Percentiles rank a stretch among this genome's conserved stretches.
These are phyloP conservation scores for Diatrype stigma DNA, from an alignment of 2,329 filamentous ascomycete genomes.

Conservation along the genomic window DNA sequence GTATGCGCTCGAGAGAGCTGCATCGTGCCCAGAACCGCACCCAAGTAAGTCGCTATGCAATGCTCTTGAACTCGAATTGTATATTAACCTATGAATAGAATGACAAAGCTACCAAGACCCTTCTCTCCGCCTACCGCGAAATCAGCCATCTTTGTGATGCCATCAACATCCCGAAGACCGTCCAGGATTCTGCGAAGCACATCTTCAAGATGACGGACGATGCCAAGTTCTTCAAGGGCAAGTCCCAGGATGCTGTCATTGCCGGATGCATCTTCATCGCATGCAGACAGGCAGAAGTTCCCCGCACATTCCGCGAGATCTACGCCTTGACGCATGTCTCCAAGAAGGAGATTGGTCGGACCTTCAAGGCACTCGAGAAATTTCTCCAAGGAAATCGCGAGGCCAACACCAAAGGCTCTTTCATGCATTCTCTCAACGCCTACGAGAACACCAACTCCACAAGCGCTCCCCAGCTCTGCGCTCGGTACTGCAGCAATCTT, in stretches of 20 bases:
- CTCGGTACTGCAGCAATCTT: constrained; percentile 84
- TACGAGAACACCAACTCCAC: constrained; percentile 75
- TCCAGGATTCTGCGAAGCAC: constrained; percentile 87
- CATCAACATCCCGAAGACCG: constrained; percentile 74
- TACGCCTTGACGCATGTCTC: constrained; percentile 88
- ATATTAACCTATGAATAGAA: constrained; percentile 32
- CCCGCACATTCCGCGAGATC: constrained; percentile 91
- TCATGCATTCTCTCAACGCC: constrained; percentile 56
- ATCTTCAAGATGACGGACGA: constrained; percentile 95
- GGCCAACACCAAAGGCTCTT: constrained; percentile 47
- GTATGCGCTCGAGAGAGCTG: constrained; percentile 60
- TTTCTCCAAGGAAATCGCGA: constrained; percentile 76
- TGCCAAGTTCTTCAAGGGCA: constrained; percentile 89
- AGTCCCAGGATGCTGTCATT: constrained; percentile 88
- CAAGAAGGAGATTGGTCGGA: constrained; percentile 95
- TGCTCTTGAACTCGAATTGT: not conserved
- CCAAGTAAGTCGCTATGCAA: constrained; percentile 21
- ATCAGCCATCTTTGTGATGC: constrained; percentile 85
- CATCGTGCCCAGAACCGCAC: constrained; percentile 70
- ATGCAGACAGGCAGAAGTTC: constrained; percentile 81
- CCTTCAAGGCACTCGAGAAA: constrained; percentile 88
- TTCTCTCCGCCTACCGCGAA: constrained; percentile 82
- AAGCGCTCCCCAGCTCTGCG: constrained; percentile 77
- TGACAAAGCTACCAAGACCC: constrained; percentile 77
- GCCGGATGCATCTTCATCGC: constrained; percentile 97